Percentiles rank a stretch among this genome's conserved stretches.
phyloP scores from a whole-genome alignment of 176 grass and related monocot species.

The Musa beccarii region DNA sequence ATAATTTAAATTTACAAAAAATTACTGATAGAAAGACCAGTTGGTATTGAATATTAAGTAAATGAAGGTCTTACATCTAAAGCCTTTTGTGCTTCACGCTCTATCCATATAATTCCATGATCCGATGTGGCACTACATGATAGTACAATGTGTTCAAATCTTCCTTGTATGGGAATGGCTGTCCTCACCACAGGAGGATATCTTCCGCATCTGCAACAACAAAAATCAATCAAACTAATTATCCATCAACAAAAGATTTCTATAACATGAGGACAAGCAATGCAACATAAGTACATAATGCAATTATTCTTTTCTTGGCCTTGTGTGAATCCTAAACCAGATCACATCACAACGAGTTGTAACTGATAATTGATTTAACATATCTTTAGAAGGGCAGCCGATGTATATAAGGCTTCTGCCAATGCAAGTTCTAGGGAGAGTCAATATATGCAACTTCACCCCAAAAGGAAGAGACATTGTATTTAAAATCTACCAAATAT shows the following conservation, averaged over 20 bases:
- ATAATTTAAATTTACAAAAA: not conserved
- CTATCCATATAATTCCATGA: slow-evolving; percentile 95
- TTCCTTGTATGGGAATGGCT: slow-evolving; percentile 87
- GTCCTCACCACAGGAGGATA: slow-evolving; percentile 88
- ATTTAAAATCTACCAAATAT: no score
- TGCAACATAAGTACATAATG: not conserved
- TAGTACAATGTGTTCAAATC: slow-evolving; percentile 96
- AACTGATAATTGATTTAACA: not conserved
- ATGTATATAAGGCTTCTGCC: not conserved
- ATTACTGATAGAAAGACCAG: not conserved
- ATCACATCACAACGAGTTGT: not conserved
- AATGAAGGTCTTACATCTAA: slow-evolving; percentile 44
- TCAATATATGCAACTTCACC: no score
- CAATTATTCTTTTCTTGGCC: not conserved
- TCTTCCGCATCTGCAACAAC: slow-evolving; percentile 63
- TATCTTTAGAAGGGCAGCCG: not conserved
- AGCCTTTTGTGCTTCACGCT: slow-evolving; percentile 68
- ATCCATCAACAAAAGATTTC: not conserved
- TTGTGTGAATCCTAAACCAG: no score
- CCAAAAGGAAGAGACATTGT: no score
- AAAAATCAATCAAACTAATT: slow-evolving; percentile 12
- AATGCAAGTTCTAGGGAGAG: not conserved
- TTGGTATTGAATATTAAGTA: not conserved
- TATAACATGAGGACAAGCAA: not conserved
- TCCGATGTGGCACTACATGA: slow-evolving; percentile 94